phyloP scores from a whole-genome alignment of 2,329 filamentous ascomycete genomes.

The Talaromyces sp. region DNA sequence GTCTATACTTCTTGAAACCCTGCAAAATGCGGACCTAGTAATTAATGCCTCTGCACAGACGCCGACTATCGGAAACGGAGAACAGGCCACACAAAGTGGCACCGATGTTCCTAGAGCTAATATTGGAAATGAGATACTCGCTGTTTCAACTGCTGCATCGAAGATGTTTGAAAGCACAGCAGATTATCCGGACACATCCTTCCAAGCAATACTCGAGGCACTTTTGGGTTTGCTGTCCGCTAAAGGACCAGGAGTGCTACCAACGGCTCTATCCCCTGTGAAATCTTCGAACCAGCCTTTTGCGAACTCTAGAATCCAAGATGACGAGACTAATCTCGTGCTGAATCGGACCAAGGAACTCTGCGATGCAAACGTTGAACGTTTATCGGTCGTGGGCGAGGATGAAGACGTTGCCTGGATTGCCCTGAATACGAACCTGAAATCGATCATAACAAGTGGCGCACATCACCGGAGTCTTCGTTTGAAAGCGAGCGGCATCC shows the following conservation, averaged over 20 bases:
- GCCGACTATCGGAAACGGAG: slow-evolving; percentile 28
- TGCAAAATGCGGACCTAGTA: slow-evolving; percentile 90
- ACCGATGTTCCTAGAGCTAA: slow-evolving; percentile 58
- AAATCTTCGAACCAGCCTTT: slow-evolving; percentile 31
- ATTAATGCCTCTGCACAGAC: slow-evolving; percentile 52
- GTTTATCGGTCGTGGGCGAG: slow-evolving; percentile 65
- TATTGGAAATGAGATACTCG: slow-evolving; percentile 76
- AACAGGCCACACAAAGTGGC: slow-evolving; percentile 27
- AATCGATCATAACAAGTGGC: slow-evolving; percentile 44
- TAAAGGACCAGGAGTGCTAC: slow-evolving; percentile 43
- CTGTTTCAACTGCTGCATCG: slow-evolving; percentile 82
- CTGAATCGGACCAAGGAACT: slow-evolving; percentile 72
- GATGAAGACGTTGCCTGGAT: slow-evolving; percentile 73
- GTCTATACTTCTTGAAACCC: slow-evolving; percentile 85
- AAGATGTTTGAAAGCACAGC: slow-evolving; percentile 87
- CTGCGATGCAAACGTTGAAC: slow-evolving; percentile 69
- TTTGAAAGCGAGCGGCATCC: slow-evolving; percentile 60
- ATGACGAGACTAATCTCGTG: slow-evolving; percentile 53
- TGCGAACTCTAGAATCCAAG: slow-evolving; percentile 43
- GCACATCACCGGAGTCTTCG: slow-evolving; percentile 42
- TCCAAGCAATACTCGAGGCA: slow-evolving; percentile 72
- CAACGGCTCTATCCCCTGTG: slow-evolving; percentile 55
- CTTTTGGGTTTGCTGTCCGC: slow-evolving; percentile 67
- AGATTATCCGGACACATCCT: slow-evolving; percentile 82
- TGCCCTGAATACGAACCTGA: slow-evolving; percentile 58